Base-by-base conservation (phyloP, 2,329 filamentous ascomycete genomes). In the Aspergillus melleus region DNA sequence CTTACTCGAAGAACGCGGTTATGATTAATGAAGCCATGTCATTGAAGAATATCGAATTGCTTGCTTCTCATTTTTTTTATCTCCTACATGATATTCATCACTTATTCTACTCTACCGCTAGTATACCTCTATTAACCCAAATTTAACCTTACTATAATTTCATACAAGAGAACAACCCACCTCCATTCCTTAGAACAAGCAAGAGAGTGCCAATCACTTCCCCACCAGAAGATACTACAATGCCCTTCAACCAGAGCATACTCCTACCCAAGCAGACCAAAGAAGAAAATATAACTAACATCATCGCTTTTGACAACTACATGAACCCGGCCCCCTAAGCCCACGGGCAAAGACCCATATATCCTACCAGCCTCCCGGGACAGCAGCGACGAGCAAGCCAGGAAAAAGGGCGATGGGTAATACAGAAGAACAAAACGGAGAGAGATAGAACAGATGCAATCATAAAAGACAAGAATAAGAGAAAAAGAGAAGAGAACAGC, bases 251-350 rank as follows among this genome's bases (percentile, higher is more conserved):
- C 26, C 2, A 29, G 26, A 29, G 26, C 26, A 29, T 9, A 9
- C 8, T 1, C 26, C 26, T 9, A 29, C 26, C 11, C 32, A 36
- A 36, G 3, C 32, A 36, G 5, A 5, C 11, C 32, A 6, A n/a
- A 29, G 36, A 55, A 4, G 19, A 49, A 12, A 39, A 14, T 9
- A 8, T n/a, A 32, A 44, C 6, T 32, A 22, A 20, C 6, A 29
- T 29, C 26, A 49, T 29, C 51, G 56, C 56, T 58, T 49, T 58
- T 58, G 42, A 51, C 55, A 52, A 58, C 47, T 52, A 49, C 46
- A 58, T 36, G 46, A 24, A 20, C 30, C 53, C 42, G 36, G 24
- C 44, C 19, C 19, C 46, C 24, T 50, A n/a, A 39, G 14, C 36
- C 36, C 36, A 42, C 36, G 14, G 36, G 4, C 6, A n/a, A 14